Evolutionary conservation across 2,329 filamentous ascomycete genomes (phyloP), one percentile per base, ranked within the genome.

Genomic region (Rachicladosporium sp.): DNA sequence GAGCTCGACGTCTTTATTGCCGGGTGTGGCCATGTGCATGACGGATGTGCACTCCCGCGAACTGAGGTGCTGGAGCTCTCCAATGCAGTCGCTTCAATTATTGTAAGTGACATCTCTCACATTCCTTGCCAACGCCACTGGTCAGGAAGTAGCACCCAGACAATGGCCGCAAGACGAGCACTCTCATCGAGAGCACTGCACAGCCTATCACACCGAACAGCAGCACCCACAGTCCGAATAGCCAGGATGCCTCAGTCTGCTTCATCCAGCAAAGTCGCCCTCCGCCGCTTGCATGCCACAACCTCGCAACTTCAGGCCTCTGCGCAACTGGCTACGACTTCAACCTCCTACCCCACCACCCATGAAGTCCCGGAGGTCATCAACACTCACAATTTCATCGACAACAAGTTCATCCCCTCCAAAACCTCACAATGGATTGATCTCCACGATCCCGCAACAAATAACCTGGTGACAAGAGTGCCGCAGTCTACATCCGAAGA

Each of bases 401-500:
- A 91, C 69, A 91, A 91, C 66, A 66, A 81, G 59, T 87, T 89
- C 57, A 66, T 79, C 40, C 63, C 71, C 36, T 88, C 82, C 11
- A 63, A 71, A 53, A 69, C 83, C 21, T 71, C 76, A 44, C 68
- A 80, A 64, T 86, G 78, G 70, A 86, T 89, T 59, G 81, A 87
- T 54, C 67, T 91, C 48, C 69, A 83, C 63, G 84, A 91, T 63
- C 84, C 84, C 12, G 83, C 84, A 36, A 89, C 84, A 52, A 89
- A 88, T 68, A 82, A 87, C 63, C 73, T 89, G 49, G 78, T 91
- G 46, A 89, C 84, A 10, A 76, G 83, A 37, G 83, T 89, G 21
- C 84, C 84, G 11, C 82, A 89, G 66, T 83, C 78, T 64, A 89
- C 83, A 10, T 75, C 83, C 57, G 77, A 67, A 42, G 84, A 91